Evolutionary conservation across 1,284 basidiomycete species (phyloP), one percentile per base, ranked within the genome.

Genomic region (Laetiporus sulphureus): DNA sequence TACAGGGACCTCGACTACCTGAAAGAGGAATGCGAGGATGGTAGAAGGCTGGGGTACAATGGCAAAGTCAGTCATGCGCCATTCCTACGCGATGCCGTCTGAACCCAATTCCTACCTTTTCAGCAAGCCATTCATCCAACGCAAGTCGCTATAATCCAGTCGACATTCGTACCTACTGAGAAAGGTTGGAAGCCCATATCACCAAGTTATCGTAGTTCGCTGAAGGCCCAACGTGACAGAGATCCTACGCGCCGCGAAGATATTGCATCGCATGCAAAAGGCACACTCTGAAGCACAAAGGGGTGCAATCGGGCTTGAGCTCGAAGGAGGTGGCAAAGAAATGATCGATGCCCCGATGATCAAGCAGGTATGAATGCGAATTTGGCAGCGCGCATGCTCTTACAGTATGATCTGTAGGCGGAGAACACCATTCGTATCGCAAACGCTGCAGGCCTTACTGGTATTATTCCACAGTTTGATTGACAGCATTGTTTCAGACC

Each of bases 331-430:
- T 2, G 76, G 79, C 15, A 79, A 75, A 34, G 80, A 83, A 56
- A 93, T 93, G 91, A 91, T 97, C 38, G 93, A 97, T 62, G 88
- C 88, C 5, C 91, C 92, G 0, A 89, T 95, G 83, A 71, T 93
- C 44, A 88, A 90, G 60, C 86, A 89, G 73, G 85, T 30, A 8
- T 43, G 13, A 27, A 20, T 35, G 22, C 23, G 36, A 22, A 27
- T 6, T 4, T 19, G 18, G 12, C 29, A 21, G 2, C n/a, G 32
- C 38, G 29, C 24, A 33, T 16, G 16, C 7, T 67, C 55, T 59
- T 67, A 36, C 16, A 30, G 12, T 23, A 22, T 16, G 5, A 2
- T 15, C 24, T 37, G 38, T 57, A 86, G 81, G 90, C 90, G 2
- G 69, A 79, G 54, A 79, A 76, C 36, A 73, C 73, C 4, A 67